phyloP scores from a whole-genome alignment of 352 stramenopile genomes.

The Phytophthora boehmeriae region DNA sequence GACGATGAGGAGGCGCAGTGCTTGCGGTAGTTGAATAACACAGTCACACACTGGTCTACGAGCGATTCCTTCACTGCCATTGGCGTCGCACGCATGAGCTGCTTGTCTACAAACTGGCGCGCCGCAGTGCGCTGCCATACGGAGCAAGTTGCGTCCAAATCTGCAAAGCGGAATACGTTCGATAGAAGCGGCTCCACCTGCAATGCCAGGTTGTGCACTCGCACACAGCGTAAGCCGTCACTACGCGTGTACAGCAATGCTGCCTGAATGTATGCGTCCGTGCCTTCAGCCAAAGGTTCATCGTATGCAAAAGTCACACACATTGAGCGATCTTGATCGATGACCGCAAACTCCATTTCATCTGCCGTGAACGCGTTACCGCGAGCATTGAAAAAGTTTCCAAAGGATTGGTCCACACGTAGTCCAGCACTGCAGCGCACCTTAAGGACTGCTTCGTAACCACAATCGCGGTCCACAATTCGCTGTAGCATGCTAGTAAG shows the following conservation, averaged over 20 bases:
- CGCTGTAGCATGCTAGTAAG: conserved; percentile 75
- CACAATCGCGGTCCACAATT: conserved; percentile 74
- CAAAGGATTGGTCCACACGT: conserved; percentile 85
- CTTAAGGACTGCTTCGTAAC: conserved; percentile 91
- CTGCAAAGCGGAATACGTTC: conserved; percentile 90
- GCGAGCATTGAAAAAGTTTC: conserved; percentile 75
- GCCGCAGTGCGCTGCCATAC: conserved; percentile 83
- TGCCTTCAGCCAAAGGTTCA: conserved; percentile 73
- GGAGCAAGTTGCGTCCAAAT: conserved; percentile 88
- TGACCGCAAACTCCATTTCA: conserved; percentile 90
- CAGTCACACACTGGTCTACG: conserved; percentile 86
- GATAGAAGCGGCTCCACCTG: conserved; percentile 76
- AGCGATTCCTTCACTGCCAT: conserved; percentile 79
- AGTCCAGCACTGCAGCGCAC: conserved; percentile 84
- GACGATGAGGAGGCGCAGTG: conserved; percentile 91
- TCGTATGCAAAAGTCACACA: conserved; percentile 91
- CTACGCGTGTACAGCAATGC: conserved; percentile 90
- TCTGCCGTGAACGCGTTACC: conserved; percentile 69
- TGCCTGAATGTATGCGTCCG: conserved; percentile 86
- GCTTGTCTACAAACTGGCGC: conserved; percentile 82
- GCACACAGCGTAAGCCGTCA: conserved; percentile 87
- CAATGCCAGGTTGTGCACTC: conserved; percentile 91
- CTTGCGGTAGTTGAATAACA: conserved; percentile 92
- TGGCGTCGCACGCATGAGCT: conserved; percentile 80
- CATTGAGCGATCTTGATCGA: conserved; percentile 86